Percentiles rank a stretch among this genome's conserved stretches.
phyloP scores from a whole-genome alignment of 2,329 filamentous ascomycete species.

The Alternaria sp. region DNA sequence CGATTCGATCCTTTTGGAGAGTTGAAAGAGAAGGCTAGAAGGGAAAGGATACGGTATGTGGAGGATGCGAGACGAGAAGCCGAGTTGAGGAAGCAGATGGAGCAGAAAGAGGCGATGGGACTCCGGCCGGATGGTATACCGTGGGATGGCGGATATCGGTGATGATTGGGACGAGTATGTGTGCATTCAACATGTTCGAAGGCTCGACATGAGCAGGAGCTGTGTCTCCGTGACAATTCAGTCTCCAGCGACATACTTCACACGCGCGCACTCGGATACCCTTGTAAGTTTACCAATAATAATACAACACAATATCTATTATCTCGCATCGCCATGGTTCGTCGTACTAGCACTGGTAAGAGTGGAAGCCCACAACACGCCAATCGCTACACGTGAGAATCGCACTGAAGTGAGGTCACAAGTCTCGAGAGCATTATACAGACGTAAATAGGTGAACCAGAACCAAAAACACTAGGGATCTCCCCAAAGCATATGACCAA shows the following conservation, averaged over 20 bases:
- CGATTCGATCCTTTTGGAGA: slow-evolving; percentile 51
- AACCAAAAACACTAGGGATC: not conserved
- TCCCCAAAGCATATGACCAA: not conserved
- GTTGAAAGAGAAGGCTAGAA: slow-evolving; percentile 43
- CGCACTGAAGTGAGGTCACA: not conserved
- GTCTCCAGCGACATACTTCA: not conserved
- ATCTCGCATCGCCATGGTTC: not conserved
- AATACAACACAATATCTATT: not conserved
- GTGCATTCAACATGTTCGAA: not conserved
- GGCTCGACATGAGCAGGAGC: not conserved
- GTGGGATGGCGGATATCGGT: slow-evolving; percentile 13
- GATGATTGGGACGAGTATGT: not conserved
- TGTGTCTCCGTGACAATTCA: not conserved
- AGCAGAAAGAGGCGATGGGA: slow-evolving; percentile 43
- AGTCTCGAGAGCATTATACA: not conserved
- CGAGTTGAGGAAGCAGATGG: slow-evolving; percentile 22
- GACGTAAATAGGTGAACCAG: not conserved
- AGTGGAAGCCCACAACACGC: not conserved
- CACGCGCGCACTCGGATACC: not conserved
- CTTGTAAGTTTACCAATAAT: not conserved
- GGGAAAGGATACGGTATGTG: slow-evolving; percentile 37
- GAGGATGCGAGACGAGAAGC: slow-evolving; percentile 37
- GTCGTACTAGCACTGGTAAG: not conserved
- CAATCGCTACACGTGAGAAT: not conserved
- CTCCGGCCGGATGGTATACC: slow-evolving; percentile 26